phyloP scores from a whole-genome alignment of 73 alveolate species.

The Paramecium octaurelia region DNA sequence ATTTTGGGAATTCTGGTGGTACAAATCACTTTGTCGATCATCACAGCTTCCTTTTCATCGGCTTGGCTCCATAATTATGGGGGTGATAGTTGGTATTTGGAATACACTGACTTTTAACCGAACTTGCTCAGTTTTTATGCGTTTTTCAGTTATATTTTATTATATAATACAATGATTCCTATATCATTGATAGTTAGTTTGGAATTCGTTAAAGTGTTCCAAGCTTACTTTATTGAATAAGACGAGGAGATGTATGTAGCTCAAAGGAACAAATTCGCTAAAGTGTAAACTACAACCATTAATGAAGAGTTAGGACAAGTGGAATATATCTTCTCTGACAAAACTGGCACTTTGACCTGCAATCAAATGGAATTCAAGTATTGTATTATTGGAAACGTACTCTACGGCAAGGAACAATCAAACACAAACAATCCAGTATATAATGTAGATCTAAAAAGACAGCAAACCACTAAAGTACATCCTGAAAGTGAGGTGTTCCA shows the following conservation, averaged over 20 bases:
- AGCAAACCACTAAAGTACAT: not conserved
- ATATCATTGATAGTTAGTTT: constrained; percentile 73
- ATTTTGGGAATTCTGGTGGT: constrained; percentile 43
- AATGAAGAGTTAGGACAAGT: constrained; percentile 87
- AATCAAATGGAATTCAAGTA: constrained; percentile 81
- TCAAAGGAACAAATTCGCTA: constrained; percentile 68
- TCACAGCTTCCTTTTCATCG: not conserved
- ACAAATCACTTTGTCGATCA: not conserved
- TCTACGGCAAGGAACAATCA: constrained; percentile 12
- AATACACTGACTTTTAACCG: constrained; percentile 1
- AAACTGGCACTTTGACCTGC: constrained; percentile 85
- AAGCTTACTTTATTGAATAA: constrained; percentile 72
- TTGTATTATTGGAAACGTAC: constrained; percentile 65
- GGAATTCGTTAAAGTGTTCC: constrained; percentile 74
- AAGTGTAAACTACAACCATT: constrained; percentile 68
- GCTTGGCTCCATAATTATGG: not conserved
- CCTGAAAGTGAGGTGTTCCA: not conserved
- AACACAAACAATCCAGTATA: not conserved
- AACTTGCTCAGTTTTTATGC: constrained; percentile 18
- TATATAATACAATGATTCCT: constrained; percentile 82
- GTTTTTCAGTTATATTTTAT: constrained; percentile 78
- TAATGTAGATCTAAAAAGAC: constrained; percentile 26
- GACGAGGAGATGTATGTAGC: constrained; percentile 67
- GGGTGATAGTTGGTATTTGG: not conserved
- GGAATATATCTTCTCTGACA: constrained; percentile 82